Evolutionary conservation across 768 basidiomycete genomes (phyloP).

Genomic region (Russula brevipes): DNA sequence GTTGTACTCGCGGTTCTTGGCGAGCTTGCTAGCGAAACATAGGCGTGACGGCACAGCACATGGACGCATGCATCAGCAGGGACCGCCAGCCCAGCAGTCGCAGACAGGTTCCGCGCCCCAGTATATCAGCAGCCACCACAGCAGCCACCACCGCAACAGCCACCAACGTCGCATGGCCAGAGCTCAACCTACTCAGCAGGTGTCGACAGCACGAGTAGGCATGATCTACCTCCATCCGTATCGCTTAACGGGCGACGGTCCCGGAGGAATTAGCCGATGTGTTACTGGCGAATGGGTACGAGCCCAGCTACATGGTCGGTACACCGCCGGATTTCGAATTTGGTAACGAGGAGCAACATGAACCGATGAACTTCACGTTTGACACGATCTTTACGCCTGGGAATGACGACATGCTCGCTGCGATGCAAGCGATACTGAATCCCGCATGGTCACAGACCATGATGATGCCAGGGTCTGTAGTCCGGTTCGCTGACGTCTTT

Average conservation of each 20-base stretch:
- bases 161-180: neutral
- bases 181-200: neutral
- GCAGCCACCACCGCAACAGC: neutral
- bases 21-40: slow-evolving; percentile 58
- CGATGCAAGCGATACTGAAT: slow-evolving; percentile 68
- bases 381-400: slow-evolving; percentile 9
- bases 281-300: neutral
- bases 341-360: neutral
- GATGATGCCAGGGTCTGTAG: slow-evolving; percentile 76
- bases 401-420: slow-evolving; percentile 52
- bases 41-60: slow-evolving; percentile 25
- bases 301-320: slow-evolving; percentile 3
- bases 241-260: neutral
- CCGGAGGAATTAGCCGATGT: neutral
- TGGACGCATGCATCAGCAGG: slow-evolving; percentile 18
- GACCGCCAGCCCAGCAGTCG: slow-evolving; percentile 20
- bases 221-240: neutral
- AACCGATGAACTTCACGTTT: slow-evolving; percentile 19
- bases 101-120: neutral
- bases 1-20: slow-evolving; percentile 74
- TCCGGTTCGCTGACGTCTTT: neutral
- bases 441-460: slow-evolving; percentile 70
- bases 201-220: neutral
- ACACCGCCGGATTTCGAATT: slow-evolving; percentile 8
- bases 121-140: slow-evolving; percentile 7